Evolutionary conservation across 176 grass and related monocot genomes (phyloP).

Genomic region (Musa schizocarpa): DNA sequence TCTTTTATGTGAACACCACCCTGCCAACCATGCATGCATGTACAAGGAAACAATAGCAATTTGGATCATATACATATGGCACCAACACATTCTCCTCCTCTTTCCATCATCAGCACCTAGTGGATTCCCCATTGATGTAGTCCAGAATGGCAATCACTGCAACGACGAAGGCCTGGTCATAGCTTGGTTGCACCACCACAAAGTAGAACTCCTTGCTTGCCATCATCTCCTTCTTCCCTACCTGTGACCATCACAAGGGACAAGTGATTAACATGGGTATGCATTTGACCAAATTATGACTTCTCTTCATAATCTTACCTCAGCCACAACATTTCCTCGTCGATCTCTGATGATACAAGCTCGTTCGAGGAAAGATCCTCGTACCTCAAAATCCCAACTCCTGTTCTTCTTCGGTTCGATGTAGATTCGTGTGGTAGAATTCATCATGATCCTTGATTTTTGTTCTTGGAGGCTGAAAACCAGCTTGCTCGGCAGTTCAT

Average conservation of each 20-base stretch:
- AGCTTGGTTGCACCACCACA: conserved; percentile 70
- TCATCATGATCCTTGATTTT: conserved; percentile 37
- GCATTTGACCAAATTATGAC: neutral
- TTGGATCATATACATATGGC: no score
- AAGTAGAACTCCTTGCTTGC: conserved; percentile 60
- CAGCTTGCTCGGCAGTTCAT: conserved; percentile 42
- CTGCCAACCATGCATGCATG: no score
- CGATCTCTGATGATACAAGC: conserved; percentile 57
- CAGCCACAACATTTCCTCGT: conserved; percentile 57
- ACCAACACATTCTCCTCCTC: neutral
- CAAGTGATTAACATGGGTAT: neutral
- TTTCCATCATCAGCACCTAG: conserved; percentile 48
- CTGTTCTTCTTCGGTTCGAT: conserved; percentile 41
- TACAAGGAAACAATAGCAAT: no score
- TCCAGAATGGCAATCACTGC: conserved; percentile 77
- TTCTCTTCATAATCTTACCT: conserved; percentile 34
- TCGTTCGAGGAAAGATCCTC: conserved; percentile 64
- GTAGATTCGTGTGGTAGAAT: conserved; percentile 33
- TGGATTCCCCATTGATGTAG: conserved; percentile 77
- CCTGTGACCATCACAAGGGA: conserved; percentile 18
- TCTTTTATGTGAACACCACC: no score
- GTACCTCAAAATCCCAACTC: conserved; percentile 71
- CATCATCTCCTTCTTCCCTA: conserved; percentile 38
- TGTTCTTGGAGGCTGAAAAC: conserved; percentile 63
- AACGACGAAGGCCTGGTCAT: conserved; percentile 81